Evolutionary conservation across 345 rosid genomes (phyloP), one percentile per base, ranked within the genome.

Genomic region (Sonneratia alba): DNA sequence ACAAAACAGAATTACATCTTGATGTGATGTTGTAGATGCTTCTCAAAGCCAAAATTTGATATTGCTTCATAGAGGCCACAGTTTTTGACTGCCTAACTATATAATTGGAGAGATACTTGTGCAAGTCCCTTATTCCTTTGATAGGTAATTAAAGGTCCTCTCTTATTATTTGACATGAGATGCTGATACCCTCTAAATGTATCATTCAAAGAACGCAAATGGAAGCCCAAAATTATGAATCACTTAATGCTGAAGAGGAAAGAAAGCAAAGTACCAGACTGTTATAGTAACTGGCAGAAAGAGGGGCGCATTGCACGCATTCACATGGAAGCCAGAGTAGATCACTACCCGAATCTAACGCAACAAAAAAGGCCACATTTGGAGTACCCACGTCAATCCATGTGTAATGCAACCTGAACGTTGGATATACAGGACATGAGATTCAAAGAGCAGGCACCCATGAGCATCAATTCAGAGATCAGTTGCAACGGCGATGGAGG

Each of bases 311-410:
- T 74, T 86, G 92, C 48, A 86, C 71, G 71, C 98, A 92, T 70
- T 92, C 87, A 72, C 98, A 92, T 36, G 98, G 96, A 78, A 92
- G 77, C 96, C 98, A 92, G 67, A 92, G 85, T 9, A 90, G 85
- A 81, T 92, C 94, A 70, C 98, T 88, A 45, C 96, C 96, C 0
- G 83, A 75, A 73, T 92, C 98, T 83, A 92, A 74, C 14, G 96
- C 98, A 73, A 92, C 94, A 45, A 92, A 89, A 81, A 88, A 92
- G 42, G 97, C 85, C 40, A 86, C 89, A 57, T 68, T 87, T 4
- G 94, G 96, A 2, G 91, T 87, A 74, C 97, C 97, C 22, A 92
- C 81, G 55, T 92, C 91, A 67, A 92, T 85, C 97, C 94, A 90
- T 42, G 86, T 81, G 75, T 90, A 92, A 71, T 92, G 94, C 38